Base-by-base conservation (phyloP, 2,329 filamentous ascomycete species). In the Sporothrix globosa region DNA sequence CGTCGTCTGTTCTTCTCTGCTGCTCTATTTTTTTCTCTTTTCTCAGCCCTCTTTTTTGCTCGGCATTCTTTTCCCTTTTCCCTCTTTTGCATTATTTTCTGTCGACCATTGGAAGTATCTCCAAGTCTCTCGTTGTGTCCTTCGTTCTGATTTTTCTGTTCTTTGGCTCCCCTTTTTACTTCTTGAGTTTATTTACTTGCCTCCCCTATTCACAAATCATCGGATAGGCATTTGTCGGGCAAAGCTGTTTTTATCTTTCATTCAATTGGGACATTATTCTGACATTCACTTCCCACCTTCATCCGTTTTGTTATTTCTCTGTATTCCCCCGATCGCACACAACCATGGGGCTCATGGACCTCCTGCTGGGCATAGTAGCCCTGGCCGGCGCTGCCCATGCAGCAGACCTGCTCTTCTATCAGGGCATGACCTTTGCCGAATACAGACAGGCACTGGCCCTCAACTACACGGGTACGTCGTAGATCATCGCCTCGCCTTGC, bases 341-440 rank as follows among this genome's bases (percentile, higher is more conserved):
- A 54, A 60, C 9, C 53, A 71, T 70, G 69, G 50, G 56, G 69
- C 50, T 53, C 21, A 46, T 53, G 11, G n/a, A 19, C 39, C 21
- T 67, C 9, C n/a, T 58, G 58, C 69, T 56, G 69, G 70, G 19
- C 68, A 41, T 60, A 27, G 41, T 30, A 5, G 69, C 61, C 61
- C 65, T 75, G 44, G 73, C 71, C 41, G 58, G 58, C 17, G 24
- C 72, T 7, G 73, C 70, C 58, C 53, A 69, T 17, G 75, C 74
- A 3, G 53, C 41, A 24, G 75, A 76, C 60, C 70, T 76, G 52
- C 75, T 76, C 66, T 76, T 76, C 53, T 73, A 74, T 46, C 63
- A 74, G 34, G 70, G 65, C 61, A 74, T 76, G 74, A 73, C 70
- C 6, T 76, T 72, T 44, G 63, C 69, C n/a, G 75, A 76, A 34